Conservation (phyloP, 768 basidiomycete genomes). For the Butyriboletus loyo region DNA sequence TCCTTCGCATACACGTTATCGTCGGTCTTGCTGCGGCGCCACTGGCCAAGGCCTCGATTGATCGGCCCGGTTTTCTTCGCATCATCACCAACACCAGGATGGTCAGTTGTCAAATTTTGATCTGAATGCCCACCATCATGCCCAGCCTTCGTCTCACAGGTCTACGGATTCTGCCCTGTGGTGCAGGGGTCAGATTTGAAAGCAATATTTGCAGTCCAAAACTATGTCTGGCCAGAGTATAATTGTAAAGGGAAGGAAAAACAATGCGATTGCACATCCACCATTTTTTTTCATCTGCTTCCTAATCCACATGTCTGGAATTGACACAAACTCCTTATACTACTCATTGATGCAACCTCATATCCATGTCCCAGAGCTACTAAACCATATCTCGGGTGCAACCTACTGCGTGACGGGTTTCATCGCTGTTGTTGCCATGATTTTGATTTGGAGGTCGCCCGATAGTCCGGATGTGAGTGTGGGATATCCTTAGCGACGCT, state of each 20-base stretch:
- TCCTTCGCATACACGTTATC: neutral
- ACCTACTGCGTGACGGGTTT: neutral
- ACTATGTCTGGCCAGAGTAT: neutral
- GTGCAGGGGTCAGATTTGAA: neutral
- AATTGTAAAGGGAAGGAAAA: neutral
- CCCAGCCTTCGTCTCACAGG: neutral
- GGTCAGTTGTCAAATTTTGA: neutral
- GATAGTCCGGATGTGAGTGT: slow-evolving; percentile 1
- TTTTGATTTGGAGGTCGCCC: neutral
- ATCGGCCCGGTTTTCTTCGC: neutral
- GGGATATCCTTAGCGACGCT: too few relatives aligned
- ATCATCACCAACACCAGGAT: neutral
- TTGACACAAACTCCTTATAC: neutral
- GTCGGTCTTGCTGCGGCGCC: neutral
- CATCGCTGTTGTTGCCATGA: neutral
- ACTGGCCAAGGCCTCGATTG: neutral
- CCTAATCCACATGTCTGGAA: neutral
- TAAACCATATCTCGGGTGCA: neutral
- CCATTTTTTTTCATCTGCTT: neutral
- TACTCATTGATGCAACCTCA: neutral
- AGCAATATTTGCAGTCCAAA: neutral
- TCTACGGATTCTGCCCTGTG: neutral
- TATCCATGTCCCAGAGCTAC: neutral
- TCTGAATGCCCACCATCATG: neutral
- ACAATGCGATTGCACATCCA: neutral